phyloP scores from a whole-genome alignment of 441 rosid genomes.

The Raphanus hybrid region DNA sequence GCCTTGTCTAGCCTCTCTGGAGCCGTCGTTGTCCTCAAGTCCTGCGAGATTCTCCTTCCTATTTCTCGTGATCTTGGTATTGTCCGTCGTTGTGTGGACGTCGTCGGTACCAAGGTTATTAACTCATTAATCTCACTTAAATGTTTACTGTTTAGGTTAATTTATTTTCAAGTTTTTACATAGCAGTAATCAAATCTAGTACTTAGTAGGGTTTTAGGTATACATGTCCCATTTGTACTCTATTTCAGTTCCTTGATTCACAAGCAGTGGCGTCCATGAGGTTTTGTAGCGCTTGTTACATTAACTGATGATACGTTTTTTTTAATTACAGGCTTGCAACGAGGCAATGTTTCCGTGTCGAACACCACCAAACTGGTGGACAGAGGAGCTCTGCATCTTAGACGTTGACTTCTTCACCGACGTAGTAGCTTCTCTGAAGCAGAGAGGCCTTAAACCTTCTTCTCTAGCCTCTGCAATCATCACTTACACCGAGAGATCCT shows the following conservation, averaged over 20 bases:
- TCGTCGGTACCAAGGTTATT: slow-evolving; percentile 62
- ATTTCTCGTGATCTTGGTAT: slow-evolving; percentile 69
- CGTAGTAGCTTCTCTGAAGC: slow-evolving; percentile 65
- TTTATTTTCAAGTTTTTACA: background rate
- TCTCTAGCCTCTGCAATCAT: slow-evolving; percentile 64
- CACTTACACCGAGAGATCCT: slow-evolving; percentile 77
- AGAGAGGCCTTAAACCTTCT: slow-evolving; percentile 63
- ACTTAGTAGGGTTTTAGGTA: background rate
- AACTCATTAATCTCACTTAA: background rate
- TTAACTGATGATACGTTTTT: background rate
- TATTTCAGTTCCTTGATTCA: slow-evolving; percentile 12
- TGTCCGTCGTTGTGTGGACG: slow-evolving; percentile 70
- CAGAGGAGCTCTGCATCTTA: slow-evolving; percentile 80
- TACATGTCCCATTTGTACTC: no score
- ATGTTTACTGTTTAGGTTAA: background rate
- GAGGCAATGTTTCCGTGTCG: slow-evolving; percentile 85
- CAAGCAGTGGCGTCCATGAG: background rate
- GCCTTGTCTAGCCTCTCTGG: slow-evolving; percentile 82
- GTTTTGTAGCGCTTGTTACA: background rate
- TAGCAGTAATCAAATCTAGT: background rate
- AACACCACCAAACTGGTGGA: slow-evolving; percentile 96
- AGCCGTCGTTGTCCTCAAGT: slow-evolving; percentile 75
- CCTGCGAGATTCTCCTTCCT: slow-evolving; percentile 80
- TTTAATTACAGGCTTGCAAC: slow-evolving; percentile 56
- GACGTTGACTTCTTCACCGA: slow-evolving; percentile 58